Evolutionary conservation across 805 yeast genomes (phyloP), one percentile per base, ranked within the genome.

Genomic region (Ogataea paradorogensis): DNA sequence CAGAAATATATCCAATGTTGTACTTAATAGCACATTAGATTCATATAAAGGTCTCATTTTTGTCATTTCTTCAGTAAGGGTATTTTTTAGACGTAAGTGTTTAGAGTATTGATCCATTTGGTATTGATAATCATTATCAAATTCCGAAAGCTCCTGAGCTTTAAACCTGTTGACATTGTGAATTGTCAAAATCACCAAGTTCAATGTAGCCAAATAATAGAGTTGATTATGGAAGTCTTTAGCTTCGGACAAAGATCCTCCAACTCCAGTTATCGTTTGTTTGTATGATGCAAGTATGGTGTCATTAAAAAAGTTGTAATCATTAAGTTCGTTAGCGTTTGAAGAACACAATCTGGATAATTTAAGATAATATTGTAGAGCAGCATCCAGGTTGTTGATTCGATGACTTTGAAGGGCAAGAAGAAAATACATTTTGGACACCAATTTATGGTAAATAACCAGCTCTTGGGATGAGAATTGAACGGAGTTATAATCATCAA

Each of bases 371-470:
- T 70, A 69, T 40, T 62, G 63, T 38, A 67, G 63, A 1, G 78
- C 68, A 1, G 61, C 53, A 14, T 55, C 52, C 4, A 65, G 39
- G 15, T 69, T 61, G 4, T 71, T 70, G 9, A 52, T 47, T 11
- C 54, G 42, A 35, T 74, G 79, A 43, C 61, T 57, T 36, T 62
- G 60, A 3, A 65, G 32, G 1, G 68, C 80, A 33, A 66, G 62
- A 14, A 73, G 43, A 43, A 68, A 71, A 21, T 61, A 62, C 4
- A 71, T 51, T 26, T 58, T 53, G 2, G 75, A 69, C 4, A 69
- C 42, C 15, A 73, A 41, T 18, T 56, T 53, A 33, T 62, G 64
- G 42, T 63, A 68, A 18, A 62, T 51, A n/a, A 56, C 43, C 36
- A 66, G 46, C 35, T 73, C 76, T 43, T 66, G 71, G 2, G 60